phyloP scores from a whole-genome alignment of 2,329 filamentous ascomycete genomes.

The Epichloe sp. region DNA sequence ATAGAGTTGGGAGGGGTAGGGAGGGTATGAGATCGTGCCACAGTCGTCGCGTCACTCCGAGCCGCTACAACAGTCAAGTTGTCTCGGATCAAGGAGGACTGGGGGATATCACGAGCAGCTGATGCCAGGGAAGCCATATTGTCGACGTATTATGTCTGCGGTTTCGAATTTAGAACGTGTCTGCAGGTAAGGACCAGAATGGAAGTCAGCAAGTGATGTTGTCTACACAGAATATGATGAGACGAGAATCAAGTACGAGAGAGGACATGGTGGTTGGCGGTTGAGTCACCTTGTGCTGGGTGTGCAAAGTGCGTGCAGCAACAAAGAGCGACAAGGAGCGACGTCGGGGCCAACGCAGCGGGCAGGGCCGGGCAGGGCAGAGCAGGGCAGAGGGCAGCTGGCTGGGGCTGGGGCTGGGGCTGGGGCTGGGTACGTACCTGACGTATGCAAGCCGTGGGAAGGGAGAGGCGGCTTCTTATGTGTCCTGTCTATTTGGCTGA shows the following conservation, averaged over 20 bases:
- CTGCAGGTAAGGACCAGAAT: constrained; percentile 13
- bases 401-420: background rate
- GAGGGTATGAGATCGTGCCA: constrained; percentile 52
- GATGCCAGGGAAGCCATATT: constrained; percentile 53
- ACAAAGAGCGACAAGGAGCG: background rate
- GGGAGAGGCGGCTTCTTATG: constrained; percentile 13
- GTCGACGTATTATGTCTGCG: constrained; percentile 18
- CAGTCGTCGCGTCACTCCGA: constrained; percentile 45
- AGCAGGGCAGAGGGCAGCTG: too few species aligned
- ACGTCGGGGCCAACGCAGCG: background rate
- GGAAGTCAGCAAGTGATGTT: background rate
- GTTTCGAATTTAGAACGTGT: constrained; percentile 31
- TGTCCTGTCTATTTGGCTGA: constrained; percentile 8
- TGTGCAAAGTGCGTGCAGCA: background rate
- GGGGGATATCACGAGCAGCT: constrained; percentile 55
- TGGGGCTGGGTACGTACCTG: constrained; percentile 18
- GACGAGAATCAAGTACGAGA: background rate
- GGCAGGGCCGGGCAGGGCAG: too few species aligned
- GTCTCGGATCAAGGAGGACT: constrained; percentile 50
- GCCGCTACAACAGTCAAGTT: constrained; percentile 61
- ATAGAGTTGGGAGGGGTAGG: constrained; percentile 93
- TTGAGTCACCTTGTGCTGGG: constrained; percentile 9
- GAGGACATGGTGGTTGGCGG: background rate
- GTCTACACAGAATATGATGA: background rate
- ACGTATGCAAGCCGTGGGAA: constrained; percentile 16